Conservation (phyloP, 305 asterid genomes). For the Fraxinus dipetala region DNA sequence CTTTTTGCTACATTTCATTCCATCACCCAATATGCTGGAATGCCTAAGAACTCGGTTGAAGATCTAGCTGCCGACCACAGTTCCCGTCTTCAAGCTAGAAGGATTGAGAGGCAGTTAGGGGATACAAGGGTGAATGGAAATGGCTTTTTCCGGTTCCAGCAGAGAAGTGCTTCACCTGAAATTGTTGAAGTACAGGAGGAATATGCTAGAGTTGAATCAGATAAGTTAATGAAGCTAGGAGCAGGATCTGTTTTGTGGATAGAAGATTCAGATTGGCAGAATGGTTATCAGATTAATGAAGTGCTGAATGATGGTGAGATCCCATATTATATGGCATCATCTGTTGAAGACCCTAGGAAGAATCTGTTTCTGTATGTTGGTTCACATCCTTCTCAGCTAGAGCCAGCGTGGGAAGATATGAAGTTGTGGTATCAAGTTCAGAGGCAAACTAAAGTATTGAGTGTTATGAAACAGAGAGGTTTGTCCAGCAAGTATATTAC, state of each 20-base stretch:
- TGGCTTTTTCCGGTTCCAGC: constrained; percentile 65
- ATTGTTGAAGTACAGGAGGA: constrained; percentile 87
- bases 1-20: constrained; percentile 92
- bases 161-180: constrained; percentile 75
- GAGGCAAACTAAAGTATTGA: constrained; percentile 87
- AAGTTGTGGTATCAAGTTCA: constrained; percentile 93
- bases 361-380: constrained; percentile 68
- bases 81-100: constrained; percentile 81
- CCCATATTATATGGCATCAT: constrained; percentile 53
- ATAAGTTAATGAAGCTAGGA: constrained; percentile 59
- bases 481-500: constrained; percentile 77
- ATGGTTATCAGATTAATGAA: constrained; percentile 61
- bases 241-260: constrained; percentile 61
- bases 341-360: constrained; percentile 57
- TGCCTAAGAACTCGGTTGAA: constrained; percentile 68
- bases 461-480: constrained; percentile 80
- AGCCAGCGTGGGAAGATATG: constrained; percentile 98
- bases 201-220: constrained; percentile 46
- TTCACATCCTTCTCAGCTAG: constrained; percentile 84
- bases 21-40: constrained; percentile 70
- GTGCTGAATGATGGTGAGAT: constrained; percentile 66
- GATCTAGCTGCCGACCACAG: constrained; percentile 96
- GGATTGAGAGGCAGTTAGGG: constrained; percentile 71
- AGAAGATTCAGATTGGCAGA: constrained; percentile 69
- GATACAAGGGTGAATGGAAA: constrained; percentile 53